phyloP scores from a whole-genome alignment of 1,284 basidiomycete species.

The Leccinum laetum region DNA sequence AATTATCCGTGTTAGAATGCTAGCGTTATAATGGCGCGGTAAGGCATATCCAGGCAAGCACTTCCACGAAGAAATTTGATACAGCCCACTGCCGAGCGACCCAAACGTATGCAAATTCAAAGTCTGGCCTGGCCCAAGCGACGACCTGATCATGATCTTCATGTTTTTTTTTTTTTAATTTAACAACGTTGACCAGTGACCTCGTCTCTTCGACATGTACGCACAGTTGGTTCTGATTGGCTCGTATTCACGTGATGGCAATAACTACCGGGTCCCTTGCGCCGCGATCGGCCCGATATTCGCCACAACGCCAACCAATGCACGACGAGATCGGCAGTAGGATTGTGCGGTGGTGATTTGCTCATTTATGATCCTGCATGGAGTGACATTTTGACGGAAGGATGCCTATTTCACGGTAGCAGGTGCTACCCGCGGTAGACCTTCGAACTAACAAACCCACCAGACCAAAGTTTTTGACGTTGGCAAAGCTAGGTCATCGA shows the following conservation, averaged over 20 bases:
- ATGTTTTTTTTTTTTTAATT: no score
- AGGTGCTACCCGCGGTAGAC: not conserved
- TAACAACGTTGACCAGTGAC: not conserved
- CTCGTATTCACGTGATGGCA: not conserved
- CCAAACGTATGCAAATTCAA: not conserved
- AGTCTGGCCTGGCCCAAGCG: not conserved
- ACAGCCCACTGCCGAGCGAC: no score
- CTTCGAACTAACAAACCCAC: not conserved
- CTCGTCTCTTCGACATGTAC: not conserved
- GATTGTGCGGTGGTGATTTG: not conserved
- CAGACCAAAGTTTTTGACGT: not conserved
- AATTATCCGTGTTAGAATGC: accelerated
- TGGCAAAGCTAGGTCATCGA: not conserved
- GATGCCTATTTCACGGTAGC: not conserved
- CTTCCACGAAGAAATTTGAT: no score
- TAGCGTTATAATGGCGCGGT: not conserved
- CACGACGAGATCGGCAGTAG: not conserved
- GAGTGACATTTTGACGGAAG: not conserved
- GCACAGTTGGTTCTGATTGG: not conserved
- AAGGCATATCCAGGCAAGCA: no score
- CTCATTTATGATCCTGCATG: not conserved
- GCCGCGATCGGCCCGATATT: not conserved
- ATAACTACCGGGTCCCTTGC: not conserved
- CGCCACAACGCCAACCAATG: not conserved
- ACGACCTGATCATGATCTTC: not conserved